Percentiles rank a stretch among this genome's conserved stretches.
These are phyloP conservation scores for Neonothopanus nambi DNA, from an alignment of 1,284 basidiomycete genomes.

Conservation along the genomic window DNA sequence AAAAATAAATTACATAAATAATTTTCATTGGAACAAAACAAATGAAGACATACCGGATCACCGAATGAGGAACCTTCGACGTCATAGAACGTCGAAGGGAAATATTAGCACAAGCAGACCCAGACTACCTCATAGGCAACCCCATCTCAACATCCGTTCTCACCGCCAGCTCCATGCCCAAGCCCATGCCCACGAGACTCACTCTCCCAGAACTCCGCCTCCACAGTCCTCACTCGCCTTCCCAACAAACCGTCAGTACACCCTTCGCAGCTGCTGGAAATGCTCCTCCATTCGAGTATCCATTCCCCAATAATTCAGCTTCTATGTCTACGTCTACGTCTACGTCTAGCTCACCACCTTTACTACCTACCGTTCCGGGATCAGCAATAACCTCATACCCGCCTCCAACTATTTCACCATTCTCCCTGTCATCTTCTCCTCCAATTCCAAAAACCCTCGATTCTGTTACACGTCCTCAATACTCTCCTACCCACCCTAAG, in stretches of 20 bases:
- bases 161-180: too few species aligned
- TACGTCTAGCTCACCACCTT: not conserved
- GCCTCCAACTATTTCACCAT: not conserved
- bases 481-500: slow-evolving; percentile 31
- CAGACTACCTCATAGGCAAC: too few species aligned
- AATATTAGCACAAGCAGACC: too few species aligned
- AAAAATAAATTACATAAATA: too few species aligned
- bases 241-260: slow-evolving; percentile 21
- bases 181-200: not conserved
- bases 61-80: too few species aligned
- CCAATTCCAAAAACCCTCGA: not conserved
- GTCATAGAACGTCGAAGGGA: too few species aligned
- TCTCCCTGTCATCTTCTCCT: not conserved
- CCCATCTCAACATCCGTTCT: too few species aligned
- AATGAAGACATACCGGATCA: too few species aligned
- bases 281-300: slow-evolving; percentile 18
- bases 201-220: slow-evolving; percentile 8
- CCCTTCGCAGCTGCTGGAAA: slow-evolving; percentile 19
- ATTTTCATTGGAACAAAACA: too few species aligned
- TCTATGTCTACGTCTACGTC: not conserved
- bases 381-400: slow-evolving; percentile 2
- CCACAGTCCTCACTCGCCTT: too few species aligned
- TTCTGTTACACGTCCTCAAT: slow-evolving; percentile 3
- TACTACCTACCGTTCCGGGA: not conserved
- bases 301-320: slow-evolving; percentile 17